These are phyloP conservation scores for Colletotrichum orbiculare DNA, from an alignment of 2,329 filamentous ascomycete genomes.

Conservation along the genomic window DNA sequence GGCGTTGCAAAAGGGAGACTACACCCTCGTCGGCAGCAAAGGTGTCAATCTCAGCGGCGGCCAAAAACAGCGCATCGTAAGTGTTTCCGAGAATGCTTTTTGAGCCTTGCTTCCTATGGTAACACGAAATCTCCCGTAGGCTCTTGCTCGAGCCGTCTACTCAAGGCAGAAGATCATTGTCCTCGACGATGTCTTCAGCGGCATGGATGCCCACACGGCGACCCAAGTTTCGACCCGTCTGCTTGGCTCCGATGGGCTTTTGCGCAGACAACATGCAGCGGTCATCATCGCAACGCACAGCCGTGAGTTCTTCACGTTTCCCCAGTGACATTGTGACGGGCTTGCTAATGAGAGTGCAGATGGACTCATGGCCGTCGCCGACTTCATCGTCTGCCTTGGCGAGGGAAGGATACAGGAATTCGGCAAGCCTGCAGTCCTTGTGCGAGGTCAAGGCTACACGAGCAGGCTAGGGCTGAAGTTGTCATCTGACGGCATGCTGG, in stretches of 20 bases:
- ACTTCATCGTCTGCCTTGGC: slow-evolving; percentile 6
- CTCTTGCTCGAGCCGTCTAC: slow-evolving; percentile 42
- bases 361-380: slow-evolving; percentile 14
- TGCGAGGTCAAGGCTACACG: neutral
- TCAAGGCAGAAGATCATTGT: neutral
- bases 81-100: slow-evolving; percentile 6
- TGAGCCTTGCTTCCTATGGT: neutral
- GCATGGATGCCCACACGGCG: slow-evolving; percentile 10
- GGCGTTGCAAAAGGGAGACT: neutral
- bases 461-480: neutral
- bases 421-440: neutral
- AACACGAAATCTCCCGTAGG: slow-evolving; percentile 32
- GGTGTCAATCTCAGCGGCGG: neutral
- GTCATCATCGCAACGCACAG: slow-evolving; percentile 19
- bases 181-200: neutral
- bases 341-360: neutral
- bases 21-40: slow-evolving; percentile 2
- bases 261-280: neutral
- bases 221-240: slow-evolving; percentile 4
- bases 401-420: slow-evolving; percentile 9
- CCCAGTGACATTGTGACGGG: too few relatives aligned
- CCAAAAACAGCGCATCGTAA: slow-evolving; percentile 48
- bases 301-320: slow-evolving; percentile 1
- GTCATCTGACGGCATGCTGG: neutral
- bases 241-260: slow-evolving; percentile 1